These are phyloP conservation scores for Fusarium acutatum DNA, from an alignment of 2,329 filamentous ascomycete genomes.

Conservation along the genomic window DNA sequence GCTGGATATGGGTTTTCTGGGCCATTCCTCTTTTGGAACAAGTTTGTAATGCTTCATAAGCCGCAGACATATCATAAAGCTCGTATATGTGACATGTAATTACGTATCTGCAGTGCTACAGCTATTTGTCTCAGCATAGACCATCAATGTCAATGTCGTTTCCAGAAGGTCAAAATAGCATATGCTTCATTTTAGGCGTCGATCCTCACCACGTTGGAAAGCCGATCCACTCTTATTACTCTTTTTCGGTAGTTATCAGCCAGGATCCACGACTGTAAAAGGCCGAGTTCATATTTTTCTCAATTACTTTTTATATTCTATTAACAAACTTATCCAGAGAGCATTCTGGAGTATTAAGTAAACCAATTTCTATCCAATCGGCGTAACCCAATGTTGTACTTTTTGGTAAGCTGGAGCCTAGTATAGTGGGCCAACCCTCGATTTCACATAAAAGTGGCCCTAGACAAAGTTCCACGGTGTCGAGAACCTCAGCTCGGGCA, in stretches of 20 bases:
- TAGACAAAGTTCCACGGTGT: neutral
- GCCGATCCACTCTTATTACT: neutral
- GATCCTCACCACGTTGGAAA: neutral
- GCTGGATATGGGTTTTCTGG: neutral
- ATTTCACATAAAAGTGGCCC: neutral
- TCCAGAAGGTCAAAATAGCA: neutral
- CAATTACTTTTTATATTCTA: fast-evolving
- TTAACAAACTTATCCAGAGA: fast-evolving
- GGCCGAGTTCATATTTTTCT: fast-evolving
- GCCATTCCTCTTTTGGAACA: neutral
- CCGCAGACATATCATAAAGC: neutral
- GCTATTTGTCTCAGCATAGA: neutral
- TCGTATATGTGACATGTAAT: neutral
- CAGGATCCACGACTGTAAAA: too few species aligned
- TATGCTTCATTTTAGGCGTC: neutral
- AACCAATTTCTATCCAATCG: neutral
- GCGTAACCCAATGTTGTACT: too few species aligned
- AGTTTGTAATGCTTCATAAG: neutral
- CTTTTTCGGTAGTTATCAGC: fast-evolving
- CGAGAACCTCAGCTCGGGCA: neutral
- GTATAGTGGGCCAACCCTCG: too few species aligned
- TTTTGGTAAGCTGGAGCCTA: neutral
- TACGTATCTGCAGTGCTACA: neutral
- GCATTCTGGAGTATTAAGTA: fast-evolving
- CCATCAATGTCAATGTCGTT: neutral